A percentile compares a stretch with the other conserved stretches of the same genome.
Conservation (phyloP, 1,139 yeast genomes). For the Blastobotrys niveus region DNA sequence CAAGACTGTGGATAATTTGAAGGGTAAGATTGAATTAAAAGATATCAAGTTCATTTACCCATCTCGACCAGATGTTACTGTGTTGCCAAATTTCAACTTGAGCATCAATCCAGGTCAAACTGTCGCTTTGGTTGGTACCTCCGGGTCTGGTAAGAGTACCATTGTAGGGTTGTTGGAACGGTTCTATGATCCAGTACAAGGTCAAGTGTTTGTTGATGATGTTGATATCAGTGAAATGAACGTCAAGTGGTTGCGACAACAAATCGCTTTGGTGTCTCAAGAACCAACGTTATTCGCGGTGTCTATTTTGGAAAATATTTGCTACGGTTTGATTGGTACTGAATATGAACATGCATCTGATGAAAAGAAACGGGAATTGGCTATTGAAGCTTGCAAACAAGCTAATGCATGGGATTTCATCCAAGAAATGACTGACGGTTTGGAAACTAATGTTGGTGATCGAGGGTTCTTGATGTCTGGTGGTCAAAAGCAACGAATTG, state of each 20-base stretch:
- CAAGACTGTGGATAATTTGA: constrained; percentile 32
- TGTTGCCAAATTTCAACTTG: constrained; percentile 61
- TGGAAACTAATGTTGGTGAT: constrained; percentile 52
- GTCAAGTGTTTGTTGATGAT: constrained; percentile 64
- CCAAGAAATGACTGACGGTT: constrained; percentile 36
- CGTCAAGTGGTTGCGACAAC: constrained; percentile 63
- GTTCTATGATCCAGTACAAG: constrained; percentile 57
- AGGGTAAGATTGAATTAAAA: constrained; percentile 53
- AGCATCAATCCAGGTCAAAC: constrained; percentile 64
- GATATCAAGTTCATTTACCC: constrained; percentile 62
- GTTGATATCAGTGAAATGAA: constrained; percentile 57
- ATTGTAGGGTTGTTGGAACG: constrained; percentile 68
- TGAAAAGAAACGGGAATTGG: constrained; percentile 31
- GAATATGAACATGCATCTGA: constrained; percentile 43
- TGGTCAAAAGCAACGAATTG: constrained; percentile 87
- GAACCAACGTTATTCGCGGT: constrained; percentile 82
- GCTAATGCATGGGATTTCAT: constrained; percentile 42
- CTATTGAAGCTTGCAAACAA: constrained; percentile 35
- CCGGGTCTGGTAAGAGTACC: constrained; percentile 91
- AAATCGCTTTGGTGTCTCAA: constrained; percentile 82
- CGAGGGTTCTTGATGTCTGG: constrained; percentile 59
- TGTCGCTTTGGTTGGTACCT: constrained; percentile 84
- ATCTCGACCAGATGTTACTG: constrained; percentile 70
- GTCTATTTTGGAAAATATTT: constrained; percentile 69
- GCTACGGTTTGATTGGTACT: constrained; percentile 60